Evolutionary conservation across 1,139 yeast genomes (phyloP), one percentile per base, ranked within the genome.

Genomic region (Scheffersomyces parashehatae): DNA sequence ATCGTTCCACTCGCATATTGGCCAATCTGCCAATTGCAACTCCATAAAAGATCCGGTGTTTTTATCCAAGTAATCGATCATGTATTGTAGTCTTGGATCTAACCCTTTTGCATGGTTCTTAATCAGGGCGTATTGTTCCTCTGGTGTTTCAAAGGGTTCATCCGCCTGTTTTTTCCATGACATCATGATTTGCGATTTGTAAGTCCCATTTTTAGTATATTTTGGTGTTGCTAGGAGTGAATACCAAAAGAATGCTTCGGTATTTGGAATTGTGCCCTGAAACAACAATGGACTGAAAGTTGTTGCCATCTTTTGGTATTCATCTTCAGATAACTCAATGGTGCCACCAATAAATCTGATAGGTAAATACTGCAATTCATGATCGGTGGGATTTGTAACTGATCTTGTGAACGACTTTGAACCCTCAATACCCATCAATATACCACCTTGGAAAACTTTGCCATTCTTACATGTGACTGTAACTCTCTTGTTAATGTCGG

Each of bases 231-330:
- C 48, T 12, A 62, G 52, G 48, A 59, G 47, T 11, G 65, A 59
- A 37, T 58, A 60, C 66, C 65, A 62, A 43, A 62, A 62, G 39
- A 62, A 62, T 5, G 62, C 52, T 26, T 53, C 50, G 28, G 50
- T 55, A 8, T 29, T 37, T 3, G 67, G 67, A 11, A 59, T 54
- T 0, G 67, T 62, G 29, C 67, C 67, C 46, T 62, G 66, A 41
- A 62, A 62, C 30, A 62, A 43, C 9, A 62, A 45, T 3, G 65
- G 65, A 41, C 60, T 65, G 39, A 57, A 62, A 2, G 46, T 43
- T 5, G 35, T 33, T 15, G 60, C 49, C 5, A 62, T 46, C 5
- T 13, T n/a, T 5, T 50, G 43, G 8, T 49, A 47, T 43, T 62
- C 65, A 13, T 46, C 52, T n/a, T 45, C 45, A 5, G 55, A 49